These are phyloP conservation scores for Spizellomyces sp. DNA, from an alignment of 192 early-diverging fungal species.

Conservation along the genomic window DNA sequence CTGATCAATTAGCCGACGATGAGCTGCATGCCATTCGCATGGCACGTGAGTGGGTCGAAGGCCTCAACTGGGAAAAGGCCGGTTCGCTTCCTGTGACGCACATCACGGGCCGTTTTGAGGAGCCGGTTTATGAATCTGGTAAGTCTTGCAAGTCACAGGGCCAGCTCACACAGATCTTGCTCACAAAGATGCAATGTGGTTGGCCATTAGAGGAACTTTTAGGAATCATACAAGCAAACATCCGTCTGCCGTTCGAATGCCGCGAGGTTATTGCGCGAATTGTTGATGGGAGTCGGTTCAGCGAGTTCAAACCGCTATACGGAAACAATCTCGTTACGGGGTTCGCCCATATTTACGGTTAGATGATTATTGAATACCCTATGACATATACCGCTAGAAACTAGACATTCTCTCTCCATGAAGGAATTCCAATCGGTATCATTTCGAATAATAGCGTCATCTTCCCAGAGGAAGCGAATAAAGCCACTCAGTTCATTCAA, in stretches of 20 bases:
- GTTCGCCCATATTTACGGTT: constrained; percentile 88
- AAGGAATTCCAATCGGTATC: constrained; percentile 73
- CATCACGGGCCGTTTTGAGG: constrained; percentile 43
- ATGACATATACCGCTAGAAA: no score
- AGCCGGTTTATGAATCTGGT: no score
- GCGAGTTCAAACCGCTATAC: constrained; percentile 91
- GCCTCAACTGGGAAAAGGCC: constrained; percentile 58
- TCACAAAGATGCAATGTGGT: no score
- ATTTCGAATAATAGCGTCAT: constrained; percentile 94
- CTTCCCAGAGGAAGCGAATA: constrained; percentile 88
- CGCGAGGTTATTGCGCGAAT: constrained; percentile 90
- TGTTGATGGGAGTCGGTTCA: constrained; percentile 85
- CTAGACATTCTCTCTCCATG: no score
- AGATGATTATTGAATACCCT: constrained; percentile 1
- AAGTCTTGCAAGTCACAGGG: no score
- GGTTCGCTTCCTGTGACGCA: constrained; percentile 53
- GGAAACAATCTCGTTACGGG: constrained; percentile 85
- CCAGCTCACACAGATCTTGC: no score
- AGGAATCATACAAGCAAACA: constrained; percentile 90
- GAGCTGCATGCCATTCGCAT: constrained; percentile 62
- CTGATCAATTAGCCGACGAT: constrained; percentile 60
- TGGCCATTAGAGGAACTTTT: constrained; percentile 62
- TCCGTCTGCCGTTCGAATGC: constrained; percentile 84
- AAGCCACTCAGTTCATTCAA: constrained; percentile 94
- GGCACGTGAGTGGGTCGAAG: constrained; percentile 62